A percentile compares a stretch with the other conserved stretches of the same genome.
phyloP scores from a whole-genome alignment of 2,329 filamentous ascomycete species.

The Endocalyx cinctus region DNA sequence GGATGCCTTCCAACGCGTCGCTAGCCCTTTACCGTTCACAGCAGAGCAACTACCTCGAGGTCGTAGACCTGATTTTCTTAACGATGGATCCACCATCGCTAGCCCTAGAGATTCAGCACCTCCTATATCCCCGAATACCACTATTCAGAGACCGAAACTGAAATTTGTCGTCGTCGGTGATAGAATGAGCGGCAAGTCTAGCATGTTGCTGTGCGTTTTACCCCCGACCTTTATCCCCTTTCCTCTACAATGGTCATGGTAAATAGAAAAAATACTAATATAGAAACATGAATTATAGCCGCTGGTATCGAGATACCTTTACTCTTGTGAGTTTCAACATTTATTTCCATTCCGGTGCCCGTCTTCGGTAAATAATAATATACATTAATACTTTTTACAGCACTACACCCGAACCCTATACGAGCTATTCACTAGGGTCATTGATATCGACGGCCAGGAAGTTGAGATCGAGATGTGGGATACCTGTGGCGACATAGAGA shows the following conservation, averaged over 20 bases:
- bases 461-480: conserved; percentile 29
- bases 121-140: conserved; percentile 11
- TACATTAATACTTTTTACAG: conserved; percentile 5
- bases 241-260: too few species aligned
- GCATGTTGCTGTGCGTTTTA: conserved; percentile 21
- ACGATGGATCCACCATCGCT: conserved; percentile 7
- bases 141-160: conserved; percentile 20
- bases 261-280: too few species aligned
- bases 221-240: background rate
- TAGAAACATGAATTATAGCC: too few species aligned
- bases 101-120: conserved; percentile 1
- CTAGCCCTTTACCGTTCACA: conserved; percentile 2
- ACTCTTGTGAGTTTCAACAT: conserved; percentile 10
- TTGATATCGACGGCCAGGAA: conserved; percentile 16
- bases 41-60: too few species aligned
- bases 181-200: conserved; percentile 24
- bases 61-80: too few species aligned
- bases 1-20: conserved; percentile 10
- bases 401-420: conserved; percentile 20
- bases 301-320: conserved; percentile 23
- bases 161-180: conserved; percentile 28
- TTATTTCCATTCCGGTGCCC: too few species aligned
- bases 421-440: conserved; percentile 23
- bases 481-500: conserved; percentile 19
- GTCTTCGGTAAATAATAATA: background rate